phyloP scores from a whole-genome alignment of 352 stramenopile species.

The Pythium sp. region DNA sequence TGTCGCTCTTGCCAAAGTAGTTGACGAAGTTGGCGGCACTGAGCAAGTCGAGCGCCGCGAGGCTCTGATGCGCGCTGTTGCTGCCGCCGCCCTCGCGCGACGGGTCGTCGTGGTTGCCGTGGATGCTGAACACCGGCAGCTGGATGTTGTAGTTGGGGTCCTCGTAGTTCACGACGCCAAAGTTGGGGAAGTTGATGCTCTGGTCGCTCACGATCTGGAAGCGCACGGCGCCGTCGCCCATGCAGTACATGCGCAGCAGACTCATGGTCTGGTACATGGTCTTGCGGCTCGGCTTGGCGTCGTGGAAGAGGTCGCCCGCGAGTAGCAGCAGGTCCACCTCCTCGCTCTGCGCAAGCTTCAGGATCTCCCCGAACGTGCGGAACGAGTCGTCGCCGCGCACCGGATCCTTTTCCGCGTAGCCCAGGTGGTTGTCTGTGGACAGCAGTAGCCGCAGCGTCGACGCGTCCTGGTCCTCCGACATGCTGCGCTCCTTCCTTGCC shows the following conservation, averaged over 20 bases:
- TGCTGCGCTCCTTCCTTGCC: background rate
- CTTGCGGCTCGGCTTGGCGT: slow-evolving; percentile 97
- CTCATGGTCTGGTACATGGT: slow-evolving; percentile 97
- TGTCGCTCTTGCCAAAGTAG: slow-evolving; percentile 96
- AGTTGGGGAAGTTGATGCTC: slow-evolving; percentile 88
- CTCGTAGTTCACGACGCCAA: slow-evolving; percentile 95
- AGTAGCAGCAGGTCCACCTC: slow-evolving; percentile 93
- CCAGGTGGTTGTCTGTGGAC: slow-evolving; percentile 99
- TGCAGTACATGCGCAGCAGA: slow-evolving; percentile 94
- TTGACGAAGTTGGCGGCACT: slow-evolving; percentile 96
- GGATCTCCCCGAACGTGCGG: slow-evolving; percentile 86
- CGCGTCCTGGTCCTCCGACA: slow-evolving; percentile 20
- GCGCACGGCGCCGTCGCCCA: slow-evolving; percentile 82
- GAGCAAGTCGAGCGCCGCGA: slow-evolving; percentile 96
- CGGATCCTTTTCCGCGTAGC: slow-evolving; percentile 95
- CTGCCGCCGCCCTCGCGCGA: slow-evolving; percentile 85
- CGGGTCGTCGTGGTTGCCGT: slow-evolving; percentile 99
- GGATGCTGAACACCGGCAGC: slow-evolving; percentile 98
- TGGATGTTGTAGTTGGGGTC: slow-evolving; percentile 94
- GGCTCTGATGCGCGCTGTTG: slow-evolving; percentile 47
- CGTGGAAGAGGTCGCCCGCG: slow-evolving; percentile 98
- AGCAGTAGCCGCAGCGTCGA: slow-evolving; percentile 90
- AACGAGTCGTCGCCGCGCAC: slow-evolving; percentile 94
- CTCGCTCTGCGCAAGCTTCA: slow-evolving; percentile 61
- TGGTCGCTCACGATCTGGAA: slow-evolving; percentile 92